Evolutionary conservation across 192 early-diverging fungal genomes (phyloP), one percentile per base, ranked within the genome.

Genomic region (Coemansia sp.): DNA sequence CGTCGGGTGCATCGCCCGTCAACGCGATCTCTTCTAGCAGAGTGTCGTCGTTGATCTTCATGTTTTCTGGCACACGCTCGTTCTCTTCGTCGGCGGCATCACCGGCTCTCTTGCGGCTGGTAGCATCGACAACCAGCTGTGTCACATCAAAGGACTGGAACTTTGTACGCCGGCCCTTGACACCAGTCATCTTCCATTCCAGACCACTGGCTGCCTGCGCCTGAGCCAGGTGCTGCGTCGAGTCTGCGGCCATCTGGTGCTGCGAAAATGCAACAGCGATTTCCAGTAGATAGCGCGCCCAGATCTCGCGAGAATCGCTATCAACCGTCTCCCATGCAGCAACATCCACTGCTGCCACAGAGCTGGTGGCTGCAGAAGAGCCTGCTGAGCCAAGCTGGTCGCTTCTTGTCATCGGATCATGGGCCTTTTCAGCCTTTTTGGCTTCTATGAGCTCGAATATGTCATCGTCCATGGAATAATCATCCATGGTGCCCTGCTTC

Each of bases 91-190:
- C 60, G 58, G 71, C 73, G 10, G 80, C 84, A 18, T 85, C 67
- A 32, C 70, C 71, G 4, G 83, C 69, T 18, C 17, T 16, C 5
- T 50, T 50, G 48, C 48, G 48, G 75, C 92, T 95, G 65, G 91
- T 87, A 0, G 97, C 97, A 16, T 93, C 56, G n/a, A 99, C 79
- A 12, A 98, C 93, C 7, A 99, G 84, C 67, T 99, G 97, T 8
- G 94, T 84, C 0, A 92, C 85, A 77, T 97, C 94, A 67, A 87
- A 92, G 2, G 75, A 80, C 75, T 99, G 97, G 83, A 96, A 96
- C 76, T 91, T 93, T 28, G 97, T 99, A 40, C 96, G 88, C 62
- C 85, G 86, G 66, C 97, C 97, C 60, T 94, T 72, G 22, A 91
- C 92, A 22, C 97, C 97, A 0, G 93, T 94, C 54, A 99, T 69